These are phyloP conservation scores for Agaricus sinodeliciosus DNA, from an alignment of 768 basidiomycete genomes.

Conservation along the genomic window DNA sequence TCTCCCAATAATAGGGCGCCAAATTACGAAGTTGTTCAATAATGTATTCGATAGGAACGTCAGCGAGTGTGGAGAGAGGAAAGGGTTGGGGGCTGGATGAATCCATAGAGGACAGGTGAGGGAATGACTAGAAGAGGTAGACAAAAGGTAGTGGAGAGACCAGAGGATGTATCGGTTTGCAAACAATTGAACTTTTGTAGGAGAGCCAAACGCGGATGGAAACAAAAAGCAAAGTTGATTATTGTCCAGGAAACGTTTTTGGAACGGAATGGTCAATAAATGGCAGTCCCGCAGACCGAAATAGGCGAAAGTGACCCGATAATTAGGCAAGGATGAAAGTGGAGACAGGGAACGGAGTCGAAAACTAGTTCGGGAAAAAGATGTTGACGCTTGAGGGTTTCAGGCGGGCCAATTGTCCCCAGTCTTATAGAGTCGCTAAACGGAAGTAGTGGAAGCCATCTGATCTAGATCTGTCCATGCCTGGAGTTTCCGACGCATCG, in stretches of 20 bases:
- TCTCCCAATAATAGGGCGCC: constrained; percentile 68
- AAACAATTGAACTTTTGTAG: constrained; percentile 11
- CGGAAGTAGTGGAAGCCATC: constrained; percentile 5
- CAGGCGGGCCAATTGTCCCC: constrained; percentile 8
- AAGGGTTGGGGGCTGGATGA: constrained; percentile 53
- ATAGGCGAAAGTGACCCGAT: constrained; percentile 3
- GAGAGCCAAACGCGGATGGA: neutral
- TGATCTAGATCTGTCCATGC: constrained; percentile 7
- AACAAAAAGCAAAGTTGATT: constrained; percentile 11
- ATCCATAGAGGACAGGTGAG: constrained; percentile 20
- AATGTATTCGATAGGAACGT: constrained; percentile 70
- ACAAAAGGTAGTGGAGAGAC: constrained; percentile 26
- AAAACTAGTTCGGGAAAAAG: too few relatives aligned
- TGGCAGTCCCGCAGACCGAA: constrained; percentile 5
- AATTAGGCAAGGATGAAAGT: constrained; percentile 9
- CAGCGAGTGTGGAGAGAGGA: constrained; percentile 54
- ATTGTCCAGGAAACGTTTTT: constrained; percentile 7
- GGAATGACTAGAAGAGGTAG: constrained; percentile 18
- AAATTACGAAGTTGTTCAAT: constrained; percentile 60
- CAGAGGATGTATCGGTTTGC: neutral
- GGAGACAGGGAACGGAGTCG: constrained; percentile 3
- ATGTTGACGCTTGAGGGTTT: neutral
- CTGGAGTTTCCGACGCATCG: constrained; percentile 7
- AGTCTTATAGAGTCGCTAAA: constrained; percentile 5
- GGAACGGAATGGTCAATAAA: neutral